Conservation (phyloP, 2,329 filamentous ascomycete species). For the Colletotrichum sidae region DNA sequence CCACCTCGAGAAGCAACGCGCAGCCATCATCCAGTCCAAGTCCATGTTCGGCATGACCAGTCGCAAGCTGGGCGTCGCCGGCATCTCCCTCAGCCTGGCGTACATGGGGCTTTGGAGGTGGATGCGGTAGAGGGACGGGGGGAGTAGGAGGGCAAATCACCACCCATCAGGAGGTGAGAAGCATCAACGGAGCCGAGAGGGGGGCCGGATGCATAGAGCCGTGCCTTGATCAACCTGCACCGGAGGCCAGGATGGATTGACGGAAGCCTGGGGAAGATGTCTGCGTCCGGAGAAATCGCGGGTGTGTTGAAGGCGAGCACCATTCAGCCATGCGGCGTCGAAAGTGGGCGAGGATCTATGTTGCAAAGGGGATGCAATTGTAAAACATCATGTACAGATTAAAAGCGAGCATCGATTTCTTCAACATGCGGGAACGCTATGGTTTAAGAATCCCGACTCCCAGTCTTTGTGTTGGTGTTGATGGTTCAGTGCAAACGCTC, state of each 20-base stretch:
- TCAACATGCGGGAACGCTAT: too few relatives aligned
- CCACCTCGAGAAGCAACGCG: conserved; percentile 75
- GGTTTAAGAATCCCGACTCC: too few relatives aligned
- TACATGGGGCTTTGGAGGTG: conserved; percentile 79
- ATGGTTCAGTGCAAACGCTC: too few relatives aligned
- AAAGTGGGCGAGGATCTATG: too few relatives aligned
- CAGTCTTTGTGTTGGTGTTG: not conserved
- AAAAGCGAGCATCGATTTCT: too few relatives aligned
- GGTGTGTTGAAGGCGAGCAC: too few relatives aligned
- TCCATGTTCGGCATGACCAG: conserved; percentile 80
- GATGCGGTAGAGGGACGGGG: conserved; percentile 59
- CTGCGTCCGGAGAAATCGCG: too few relatives aligned
- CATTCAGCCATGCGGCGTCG: too few relatives aligned
- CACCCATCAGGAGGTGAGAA: conserved; percentile 10
- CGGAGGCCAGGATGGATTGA: not conserved
- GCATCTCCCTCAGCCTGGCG: conserved; percentile 74
- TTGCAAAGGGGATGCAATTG: not conserved
- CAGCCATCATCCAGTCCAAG: conserved; percentile 74
- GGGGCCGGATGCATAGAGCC: not conserved
- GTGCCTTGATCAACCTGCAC: not conserved
- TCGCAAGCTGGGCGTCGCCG: conserved; percentile 73
- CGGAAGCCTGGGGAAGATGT: not conserved
- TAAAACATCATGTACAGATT: conserved; percentile 19
- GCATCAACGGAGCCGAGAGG: not conserved
- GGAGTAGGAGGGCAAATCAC: not conserved